A percentile compares a stretch with the other conserved stretches of the same genome.
Evolutionary conservation across 1,139 yeast genomes (phyloP).

Genomic region (Hanseniaspora gamundiae): DNA sequence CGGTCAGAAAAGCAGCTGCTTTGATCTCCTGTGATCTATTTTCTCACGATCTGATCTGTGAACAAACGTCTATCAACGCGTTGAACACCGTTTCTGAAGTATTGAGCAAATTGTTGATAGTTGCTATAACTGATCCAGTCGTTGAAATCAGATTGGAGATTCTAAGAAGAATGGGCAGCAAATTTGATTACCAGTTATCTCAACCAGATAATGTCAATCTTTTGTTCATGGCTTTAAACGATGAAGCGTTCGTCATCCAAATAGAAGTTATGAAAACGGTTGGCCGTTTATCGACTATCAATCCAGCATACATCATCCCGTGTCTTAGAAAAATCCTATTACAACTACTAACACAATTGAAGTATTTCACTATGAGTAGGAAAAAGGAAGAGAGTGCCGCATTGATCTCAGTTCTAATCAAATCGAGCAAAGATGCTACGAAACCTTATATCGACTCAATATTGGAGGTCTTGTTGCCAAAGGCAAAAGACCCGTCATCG

Average conservation of each 20-base stretch:
- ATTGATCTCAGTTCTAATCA: slow-evolving; percentile 58
- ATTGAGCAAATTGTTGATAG: slow-evolving; percentile 62
- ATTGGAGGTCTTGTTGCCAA: slow-evolving; percentile 68
- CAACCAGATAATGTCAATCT: slow-evolving; percentile 85
- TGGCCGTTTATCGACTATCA: slow-evolving; percentile 73
- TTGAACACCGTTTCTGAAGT: slow-evolving; percentile 78
- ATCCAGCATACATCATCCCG: slow-evolving; percentile 94
- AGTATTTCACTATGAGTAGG: slow-evolving; percentile 62
- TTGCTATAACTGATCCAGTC: slow-evolving; percentile 83
- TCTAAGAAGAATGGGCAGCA: slow-evolving; percentile 55
- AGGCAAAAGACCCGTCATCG: slow-evolving; percentile 60
- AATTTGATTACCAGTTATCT: slow-evolving; percentile 82
- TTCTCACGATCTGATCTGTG: slow-evolving; percentile 69
- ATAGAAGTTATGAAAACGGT: slow-evolving; percentile 68
- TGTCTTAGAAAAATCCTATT: slow-evolving; percentile 76
- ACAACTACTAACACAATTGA: slow-evolving; percentile 74
- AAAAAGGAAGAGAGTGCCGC: slow-evolving; percentile 83
- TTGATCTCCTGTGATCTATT: slow-evolving; percentile 74
- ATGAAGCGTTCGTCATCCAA: slow-evolving; percentile 75
- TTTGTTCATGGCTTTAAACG: slow-evolving; percentile 80
- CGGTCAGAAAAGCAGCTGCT: slow-evolving; percentile 77
- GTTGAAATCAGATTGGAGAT: slow-evolving; percentile 78
- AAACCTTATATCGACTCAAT: slow-evolving; percentile 87
- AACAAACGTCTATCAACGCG: slow-evolving; percentile 76
- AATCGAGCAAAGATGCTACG: slow-evolving; percentile 67